phyloP scores from a whole-genome alignment of 1,284 basidiomycete species.

The Schizophyllum amplum region DNA sequence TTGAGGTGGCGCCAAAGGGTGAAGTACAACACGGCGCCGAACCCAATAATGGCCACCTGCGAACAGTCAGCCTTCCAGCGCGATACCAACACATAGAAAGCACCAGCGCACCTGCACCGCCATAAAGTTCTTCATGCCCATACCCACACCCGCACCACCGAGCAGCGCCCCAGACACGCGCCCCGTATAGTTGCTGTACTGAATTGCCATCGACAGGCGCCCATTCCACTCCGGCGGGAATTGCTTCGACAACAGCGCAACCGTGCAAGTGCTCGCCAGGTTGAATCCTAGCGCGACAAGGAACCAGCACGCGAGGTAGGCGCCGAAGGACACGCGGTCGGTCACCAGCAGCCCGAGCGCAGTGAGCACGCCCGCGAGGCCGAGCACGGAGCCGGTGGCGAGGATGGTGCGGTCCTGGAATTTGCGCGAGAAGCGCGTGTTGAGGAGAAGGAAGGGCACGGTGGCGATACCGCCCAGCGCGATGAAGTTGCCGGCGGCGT shows the following conservation, averaged over 20 bases:
- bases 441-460: constrained; percentile 60
- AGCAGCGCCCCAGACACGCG: constrained; percentile 40
- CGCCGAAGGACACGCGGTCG: constrained; percentile 36
- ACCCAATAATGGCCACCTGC: constrained; percentile 24
- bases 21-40: constrained; percentile 33
- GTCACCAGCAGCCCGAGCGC: constrained; percentile 38
- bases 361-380: constrained; percentile 43
- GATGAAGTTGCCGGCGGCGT: constrained; percentile 62
- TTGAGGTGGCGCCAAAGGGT: constrained; percentile 41
- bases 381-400: constrained; percentile 42
- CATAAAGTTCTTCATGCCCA: constrained; percentile 40
- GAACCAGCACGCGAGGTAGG: constrained; percentile 59
- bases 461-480: constrained; percentile 55
- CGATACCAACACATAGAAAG: neutral
- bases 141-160: constrained; percentile 39
- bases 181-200: constrained; percentile 42
- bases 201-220: constrained; percentile 33
- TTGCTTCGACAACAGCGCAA: constrained; percentile 43
- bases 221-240: constrained; percentile 49
- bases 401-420: constrained; percentile 57
- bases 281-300: constrained; percentile 46
- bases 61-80: neutral
- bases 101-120: constrained; percentile 20
- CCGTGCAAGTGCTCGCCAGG: constrained; percentile 45
- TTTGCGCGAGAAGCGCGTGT: constrained; percentile 46